These are phyloP conservation scores for Pichia kluyveri DNA, from an alignment of 805 yeast species.

Conservation along the genomic window DNA sequence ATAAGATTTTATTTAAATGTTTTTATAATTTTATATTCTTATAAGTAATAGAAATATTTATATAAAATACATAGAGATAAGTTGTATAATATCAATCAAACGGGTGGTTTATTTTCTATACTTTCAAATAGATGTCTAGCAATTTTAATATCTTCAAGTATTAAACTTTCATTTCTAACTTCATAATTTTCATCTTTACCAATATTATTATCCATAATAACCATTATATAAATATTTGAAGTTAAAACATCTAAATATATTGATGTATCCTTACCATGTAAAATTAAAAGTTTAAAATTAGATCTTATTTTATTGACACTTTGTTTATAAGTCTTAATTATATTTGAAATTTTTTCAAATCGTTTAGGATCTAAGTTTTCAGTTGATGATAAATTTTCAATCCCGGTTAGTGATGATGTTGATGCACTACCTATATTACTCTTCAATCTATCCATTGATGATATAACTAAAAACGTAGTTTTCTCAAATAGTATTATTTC, in stretches of 20 bases:
- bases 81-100: too few relatives aligned
- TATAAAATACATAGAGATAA: not conserved
- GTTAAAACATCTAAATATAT: slow-evolving; percentile 28
- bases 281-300: slow-evolving; percentile 66
- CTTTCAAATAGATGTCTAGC: slow-evolving; percentile 27
- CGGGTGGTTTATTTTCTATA: slow-evolving; percentile 15
- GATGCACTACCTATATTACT: not conserved
- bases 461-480: slow-evolving; percentile 80
- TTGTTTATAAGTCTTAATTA: slow-evolving; percentile 90
- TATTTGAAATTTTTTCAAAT: slow-evolving; percentile 88
- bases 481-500: slow-evolving; percentile 89
- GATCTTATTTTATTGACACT: slow-evolving; percentile 81
- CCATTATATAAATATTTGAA: slow-evolving; percentile 30
- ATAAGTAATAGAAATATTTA: slow-evolving; percentile 11
- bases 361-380: slow-evolving; percentile 71
- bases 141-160: slow-evolving; percentile 27
- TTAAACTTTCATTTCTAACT: slow-evolving; percentile 26
- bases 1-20: slow-evolving; percentile 19
- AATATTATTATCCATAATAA: slow-evolving; percentile 23
- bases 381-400: not conserved
- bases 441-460: slow-evolving; percentile 37
- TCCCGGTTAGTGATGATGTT: not conserved
- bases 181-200: slow-evolving; percentile 11
- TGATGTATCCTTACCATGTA: slow-evolving; percentile 42
- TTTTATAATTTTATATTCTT: not conserved